A percentile compares a stretch with the other conserved stretches of the same genome.
These are phyloP conservation scores for Aspergillus novoparasiticus DNA, from an alignment of 2,329 filamentous ascomycete genomes.

Conservation along the genomic window DNA sequence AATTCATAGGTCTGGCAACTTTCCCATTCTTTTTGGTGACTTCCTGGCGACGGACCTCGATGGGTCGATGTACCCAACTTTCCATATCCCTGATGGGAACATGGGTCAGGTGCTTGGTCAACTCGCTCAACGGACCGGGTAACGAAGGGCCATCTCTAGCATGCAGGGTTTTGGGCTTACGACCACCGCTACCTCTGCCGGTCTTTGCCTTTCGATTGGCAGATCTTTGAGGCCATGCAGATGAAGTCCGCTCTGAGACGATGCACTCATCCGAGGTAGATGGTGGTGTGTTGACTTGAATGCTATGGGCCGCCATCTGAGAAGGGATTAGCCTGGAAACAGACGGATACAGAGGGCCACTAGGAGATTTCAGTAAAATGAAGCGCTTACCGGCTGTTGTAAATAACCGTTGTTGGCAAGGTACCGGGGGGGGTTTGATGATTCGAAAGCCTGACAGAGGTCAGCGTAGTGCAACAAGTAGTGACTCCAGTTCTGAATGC, in stretches of 20 bases:
- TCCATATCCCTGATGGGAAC: constrained; percentile 77
- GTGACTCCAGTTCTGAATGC: constrained; percentile 1
- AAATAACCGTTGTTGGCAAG: constrained; percentile 21
- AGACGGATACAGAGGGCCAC: background rate
- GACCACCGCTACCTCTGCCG: constrained; percentile 17
- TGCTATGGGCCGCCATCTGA: constrained; percentile 22
- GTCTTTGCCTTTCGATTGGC: constrained; percentile 14
- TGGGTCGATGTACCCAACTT: constrained; percentile 72
- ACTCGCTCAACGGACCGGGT: constrained; percentile 29
- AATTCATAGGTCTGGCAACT: constrained; percentile 92
- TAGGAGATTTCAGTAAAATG: background rate
- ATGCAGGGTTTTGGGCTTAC: constrained; percentile 12
- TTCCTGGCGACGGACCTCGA: constrained; percentile 67
- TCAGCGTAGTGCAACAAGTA: background rate
- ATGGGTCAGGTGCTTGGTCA: constrained; percentile 38
- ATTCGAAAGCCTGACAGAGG: constrained; percentile 20
- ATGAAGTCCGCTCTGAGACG: constrained; percentile 14
- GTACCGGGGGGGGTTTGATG: constrained; percentile 17
- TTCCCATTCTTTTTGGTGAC: constrained; percentile 72
- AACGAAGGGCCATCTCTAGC: constrained; percentile 10
- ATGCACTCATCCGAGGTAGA: constrained; percentile 24
- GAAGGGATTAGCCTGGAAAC: background rate
- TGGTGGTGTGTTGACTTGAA: constrained; percentile 29
- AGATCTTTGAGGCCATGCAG: constrained; percentile 21
- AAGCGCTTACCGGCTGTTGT: constrained; percentile 26